Evolutionary conservation across 1,139 yeast genomes (phyloP), one percentile per base, ranked within the genome.

Genomic region (Blastobotrys persicus): DNA sequence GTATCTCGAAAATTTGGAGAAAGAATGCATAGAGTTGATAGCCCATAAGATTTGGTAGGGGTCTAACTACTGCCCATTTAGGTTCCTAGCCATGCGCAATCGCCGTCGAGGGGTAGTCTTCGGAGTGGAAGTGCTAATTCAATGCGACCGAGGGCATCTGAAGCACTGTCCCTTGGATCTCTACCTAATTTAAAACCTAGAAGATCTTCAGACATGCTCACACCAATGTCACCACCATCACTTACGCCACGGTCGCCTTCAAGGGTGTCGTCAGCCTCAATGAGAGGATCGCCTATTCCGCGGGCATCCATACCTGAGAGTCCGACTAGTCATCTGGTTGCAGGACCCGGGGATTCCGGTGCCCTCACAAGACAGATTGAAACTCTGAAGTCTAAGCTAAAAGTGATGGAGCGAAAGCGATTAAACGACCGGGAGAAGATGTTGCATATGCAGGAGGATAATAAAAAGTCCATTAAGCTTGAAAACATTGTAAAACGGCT

Each of bases 401-500:
- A 59, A 23, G 47, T 59, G 12, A 59, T 66, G 58, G 71, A 66
- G 42, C 54, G 52, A 38, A 65, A 64, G 49, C 61, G 70, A 4
- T 51, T 49, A 26, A 67, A 62, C 12, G 71, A 67, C 45, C 50
- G 59, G 6, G 64, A 59, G 14, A 55, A 58, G 32, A 52, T 63
- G 2, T 46, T 42, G 17, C 50, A 43, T 6, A 39, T 63, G 28
- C 64, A 61, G 26, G 45, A 54, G 4, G 64, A 68, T 43, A 53
- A 55, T 14, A 60, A 63, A 23, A 69, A 69, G 38, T 54, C 60
- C 20, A 55, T 52, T 11, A 54, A 67, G 33, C 59, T 74, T n/a
- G 73, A 67, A 46, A 59, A 58, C 18, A 70, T 80, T 23, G 74
- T 81, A 12, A 74, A 47, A 61, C 55, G 64, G 23, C 57, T 63